Percentiles rank a stretch among this genome's conserved stretches.
phyloP scores from a whole-genome alignment of 306 rosid species.

The Castanopsis chinensis region DNA sequence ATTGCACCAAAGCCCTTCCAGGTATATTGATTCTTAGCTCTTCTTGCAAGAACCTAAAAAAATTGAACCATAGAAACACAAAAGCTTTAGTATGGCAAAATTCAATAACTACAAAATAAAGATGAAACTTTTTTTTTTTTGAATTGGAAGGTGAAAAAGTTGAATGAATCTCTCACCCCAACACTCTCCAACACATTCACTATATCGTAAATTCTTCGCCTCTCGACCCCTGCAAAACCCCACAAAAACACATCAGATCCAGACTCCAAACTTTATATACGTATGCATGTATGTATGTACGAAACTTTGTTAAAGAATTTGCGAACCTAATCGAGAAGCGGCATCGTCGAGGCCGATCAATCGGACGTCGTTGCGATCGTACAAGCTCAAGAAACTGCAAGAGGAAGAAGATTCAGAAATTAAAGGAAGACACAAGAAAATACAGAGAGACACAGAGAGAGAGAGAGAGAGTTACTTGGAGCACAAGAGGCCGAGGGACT shows the following conservation, averaged over 20 bases:
- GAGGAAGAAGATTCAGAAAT: no score
- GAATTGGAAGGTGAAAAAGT: neutral
- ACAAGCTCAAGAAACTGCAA: constrained; percentile 67
- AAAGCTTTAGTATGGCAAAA: neutral
- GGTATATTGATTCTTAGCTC: constrained; percentile 82
- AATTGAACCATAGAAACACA: neutral
- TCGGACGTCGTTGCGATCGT: constrained; percentile 59
- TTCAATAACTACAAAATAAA: neutral
- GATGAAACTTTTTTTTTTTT: neutral
- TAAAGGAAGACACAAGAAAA: neutral
- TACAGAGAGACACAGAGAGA: neutral
- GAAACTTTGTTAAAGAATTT: neutral
- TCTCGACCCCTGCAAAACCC: constrained; percentile 62
- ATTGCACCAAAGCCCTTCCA: constrained; percentile 89
- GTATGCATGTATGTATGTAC: no score
- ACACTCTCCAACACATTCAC: constrained; percentile 90
- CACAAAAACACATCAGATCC: neutral
- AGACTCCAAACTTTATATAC: neutral
- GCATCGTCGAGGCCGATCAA: constrained; percentile 92
- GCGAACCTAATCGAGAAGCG: constrained; percentile 65
- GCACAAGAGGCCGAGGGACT: constrained; percentile 84
- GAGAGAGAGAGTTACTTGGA: constrained; percentile 55
- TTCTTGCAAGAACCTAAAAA: constrained; percentile 68
- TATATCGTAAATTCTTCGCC: constrained; percentile 92
- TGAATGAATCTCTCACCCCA: constrained; percentile 43